Conservation (phyloP, 2,329 filamentous ascomycete species). For the Aspergillus fumigatiaffinis region DNA sequence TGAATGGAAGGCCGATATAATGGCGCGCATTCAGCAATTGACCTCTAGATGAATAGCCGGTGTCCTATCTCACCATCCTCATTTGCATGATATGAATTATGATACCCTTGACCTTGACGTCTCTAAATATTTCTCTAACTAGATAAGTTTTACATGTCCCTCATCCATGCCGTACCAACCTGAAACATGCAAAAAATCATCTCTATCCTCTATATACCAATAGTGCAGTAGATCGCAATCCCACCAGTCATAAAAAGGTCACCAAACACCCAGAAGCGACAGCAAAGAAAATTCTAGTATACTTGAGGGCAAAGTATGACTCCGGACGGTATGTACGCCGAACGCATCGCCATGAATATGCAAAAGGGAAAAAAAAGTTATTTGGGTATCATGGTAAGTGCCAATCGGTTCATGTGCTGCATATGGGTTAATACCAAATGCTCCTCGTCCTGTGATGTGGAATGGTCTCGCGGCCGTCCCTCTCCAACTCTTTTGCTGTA, state of each 20-base stretch:
- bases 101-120: background rate
- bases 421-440: slow-evolving; percentile 73
- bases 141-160: background rate
- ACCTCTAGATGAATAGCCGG: background rate
- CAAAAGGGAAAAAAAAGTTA: background rate
- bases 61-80: background rate
- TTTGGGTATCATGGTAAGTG: background rate
- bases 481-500: slow-evolving; percentile 81
- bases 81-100: background rate
- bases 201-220: background rate
- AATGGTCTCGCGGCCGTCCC: slow-evolving; percentile 51
- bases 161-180: background rate
- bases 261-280: background rate
- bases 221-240: background rate
- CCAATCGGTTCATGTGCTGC: background rate
- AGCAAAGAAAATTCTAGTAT: background rate
- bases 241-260: background rate
- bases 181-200: background rate
- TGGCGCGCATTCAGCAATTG: slow-evolving; percentile 32
- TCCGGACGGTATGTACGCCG: background rate
- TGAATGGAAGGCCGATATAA: slow-evolving; percentile 42
- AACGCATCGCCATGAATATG: background rate
- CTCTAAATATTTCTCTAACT: background rate
- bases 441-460: slow-evolving; percentile 88
- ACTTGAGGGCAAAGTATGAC: background rate